Evolutionary conservation across 306 rosid species (phyloP).

Genomic region (Fagus crenata): DNA sequence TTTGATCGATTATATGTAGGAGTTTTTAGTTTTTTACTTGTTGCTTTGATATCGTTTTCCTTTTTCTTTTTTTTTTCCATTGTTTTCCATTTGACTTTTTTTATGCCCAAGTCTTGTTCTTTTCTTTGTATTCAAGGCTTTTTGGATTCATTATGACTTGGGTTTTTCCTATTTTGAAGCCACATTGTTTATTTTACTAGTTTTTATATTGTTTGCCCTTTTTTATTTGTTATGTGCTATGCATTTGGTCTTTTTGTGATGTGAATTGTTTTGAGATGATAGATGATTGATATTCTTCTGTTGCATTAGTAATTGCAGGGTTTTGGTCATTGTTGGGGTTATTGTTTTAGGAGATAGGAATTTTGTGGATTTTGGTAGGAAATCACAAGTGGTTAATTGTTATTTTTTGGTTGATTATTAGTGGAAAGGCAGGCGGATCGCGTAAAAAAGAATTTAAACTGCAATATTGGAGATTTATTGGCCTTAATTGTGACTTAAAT

Average conservation of each 20-base stretch:
- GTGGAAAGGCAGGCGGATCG: slow-evolving; percentile 19
- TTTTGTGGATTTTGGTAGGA: neutral
- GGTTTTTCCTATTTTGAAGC: slow-evolving; percentile 26
- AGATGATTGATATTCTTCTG: neutral
- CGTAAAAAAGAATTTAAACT: slow-evolving; percentile 22
- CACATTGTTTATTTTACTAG: slow-evolving; percentile 16
- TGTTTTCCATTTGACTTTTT: neutral
- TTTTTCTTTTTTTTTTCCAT: neutral
- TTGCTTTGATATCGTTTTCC: slow-evolving; percentile 3
- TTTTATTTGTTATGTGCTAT: neutral
- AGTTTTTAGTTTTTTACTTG: neutral
- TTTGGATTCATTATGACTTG: slow-evolving; percentile 8
- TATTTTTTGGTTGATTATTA: slow-evolving; percentile 20
- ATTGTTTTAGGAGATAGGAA: neutral
- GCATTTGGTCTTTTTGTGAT: neutral
- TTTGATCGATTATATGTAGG: slow-evolving; percentile 9
- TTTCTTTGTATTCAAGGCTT: slow-evolving; percentile 19
- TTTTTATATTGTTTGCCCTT: neutral
- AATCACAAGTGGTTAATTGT: slow-evolving; percentile 11
- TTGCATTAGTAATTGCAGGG: slow-evolving; percentile 36
- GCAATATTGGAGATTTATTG: slow-evolving; percentile 24
- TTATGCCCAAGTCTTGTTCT: neutral
- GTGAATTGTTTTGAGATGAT: neutral
- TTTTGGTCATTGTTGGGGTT: slow-evolving; percentile 23
- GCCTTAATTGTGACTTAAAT: slow-evolving; percentile 18